Conservation (phyloP, 1,284 basidiomycete species). For the Testicularia cyperi region DNA sequence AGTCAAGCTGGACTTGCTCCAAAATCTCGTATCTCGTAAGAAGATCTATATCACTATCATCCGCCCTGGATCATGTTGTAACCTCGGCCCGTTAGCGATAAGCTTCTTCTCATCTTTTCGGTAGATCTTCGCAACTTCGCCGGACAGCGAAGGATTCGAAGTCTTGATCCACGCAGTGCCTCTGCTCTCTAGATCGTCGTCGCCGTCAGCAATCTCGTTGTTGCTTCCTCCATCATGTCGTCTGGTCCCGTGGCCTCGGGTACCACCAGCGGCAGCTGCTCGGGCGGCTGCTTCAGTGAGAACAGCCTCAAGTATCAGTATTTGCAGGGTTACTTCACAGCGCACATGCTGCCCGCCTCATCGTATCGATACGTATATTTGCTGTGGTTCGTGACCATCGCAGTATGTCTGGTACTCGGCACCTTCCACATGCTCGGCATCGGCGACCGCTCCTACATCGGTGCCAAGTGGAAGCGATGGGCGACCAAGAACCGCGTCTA, state of each 20-base stretch:
- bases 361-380: conserved; percentile 62
- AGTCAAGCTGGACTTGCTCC: too few species aligned
- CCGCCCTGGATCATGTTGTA: too few species aligned
- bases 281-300: conserved; percentile 40
- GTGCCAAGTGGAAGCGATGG: conserved; percentile 52
- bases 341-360: conserved; percentile 61
- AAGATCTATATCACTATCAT: too few species aligned
- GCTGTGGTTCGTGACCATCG: conserved; percentile 59
- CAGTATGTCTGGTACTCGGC: conserved; percentile 52
- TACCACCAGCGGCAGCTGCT: conserved; percentile 17
- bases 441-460: conserved; percentile 46
- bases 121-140: too few species aligned
- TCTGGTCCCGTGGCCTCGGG: too few species aligned
- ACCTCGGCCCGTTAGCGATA: too few species aligned
- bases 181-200: too few species aligned
- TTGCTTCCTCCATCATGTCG: conserved; percentile 4
- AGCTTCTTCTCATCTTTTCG: too few species aligned
- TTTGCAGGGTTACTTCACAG: conserved; percentile 56
- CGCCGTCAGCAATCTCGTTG: too few species aligned
- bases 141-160: too few species aligned
- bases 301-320: conserved; percentile 45
- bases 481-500: conserved; percentile 47
- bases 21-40: too few species aligned
- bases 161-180: too few species aligned
- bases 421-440: conserved; percentile 54